A percentile compares a stretch with the other conserved stretches of the same genome.
Evolutionary conservation across 257 asterid species (phyloP).

Genomic region (Forsythia suspensa): DNA sequence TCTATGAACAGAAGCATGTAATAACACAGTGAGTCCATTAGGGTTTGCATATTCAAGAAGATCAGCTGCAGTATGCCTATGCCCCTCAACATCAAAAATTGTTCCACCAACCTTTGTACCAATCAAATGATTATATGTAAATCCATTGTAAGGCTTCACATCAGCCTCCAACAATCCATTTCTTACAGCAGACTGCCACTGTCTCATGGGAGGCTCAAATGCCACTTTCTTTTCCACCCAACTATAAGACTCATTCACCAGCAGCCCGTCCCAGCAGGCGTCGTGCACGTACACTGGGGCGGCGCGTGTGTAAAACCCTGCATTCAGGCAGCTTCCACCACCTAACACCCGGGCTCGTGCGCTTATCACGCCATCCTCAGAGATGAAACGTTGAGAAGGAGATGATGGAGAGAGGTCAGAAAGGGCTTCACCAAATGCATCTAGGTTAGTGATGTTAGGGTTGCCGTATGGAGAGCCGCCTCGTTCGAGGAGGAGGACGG

Average conservation of each 20-base stretch:
- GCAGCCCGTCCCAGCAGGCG: slow-evolving; percentile 54
- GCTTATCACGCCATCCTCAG: slow-evolving; percentile 74
- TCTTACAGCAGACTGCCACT: slow-evolving; percentile 81
- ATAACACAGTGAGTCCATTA: slow-evolving; percentile 44
- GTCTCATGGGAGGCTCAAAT: slow-evolving; percentile 52
- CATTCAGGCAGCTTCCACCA: slow-evolving; percentile 75
- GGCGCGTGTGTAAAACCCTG: slow-evolving; percentile 79
- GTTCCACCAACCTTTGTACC: slow-evolving; percentile 83
- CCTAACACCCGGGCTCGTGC: slow-evolving; percentile 73
- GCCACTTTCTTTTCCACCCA: slow-evolving; percentile 84
- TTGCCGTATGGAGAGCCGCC: slow-evolving; percentile 74
- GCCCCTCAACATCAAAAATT: slow-evolving; percentile 56
- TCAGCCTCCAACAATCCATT: slow-evolving; percentile 63
- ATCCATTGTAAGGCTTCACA: slow-evolving; percentile 61
- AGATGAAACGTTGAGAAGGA: slow-evolving; percentile 78
- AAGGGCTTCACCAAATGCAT: slow-evolving; percentile 59
- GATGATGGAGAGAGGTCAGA: slow-evolving; percentile 59
- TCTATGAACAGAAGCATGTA: slow-evolving; percentile 67
- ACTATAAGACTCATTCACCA: slow-evolving; percentile 57
- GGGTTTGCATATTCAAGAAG: slow-evolving; percentile 68
- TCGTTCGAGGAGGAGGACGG: slow-evolving; percentile 81
- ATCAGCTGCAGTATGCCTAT: slow-evolving; percentile 79
- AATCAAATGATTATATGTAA: slow-evolving; percentile 62
- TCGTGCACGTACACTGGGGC: slow-evolving; percentile 29
- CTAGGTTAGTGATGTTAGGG: slow-evolving; percentile 58